Percentiles rank a stretch among this genome's conserved stretches.
Evolutionary conservation across 1,284 basidiomycete genomes (phyloP).

Genomic region (Chalciporus piperatoides): DNA sequence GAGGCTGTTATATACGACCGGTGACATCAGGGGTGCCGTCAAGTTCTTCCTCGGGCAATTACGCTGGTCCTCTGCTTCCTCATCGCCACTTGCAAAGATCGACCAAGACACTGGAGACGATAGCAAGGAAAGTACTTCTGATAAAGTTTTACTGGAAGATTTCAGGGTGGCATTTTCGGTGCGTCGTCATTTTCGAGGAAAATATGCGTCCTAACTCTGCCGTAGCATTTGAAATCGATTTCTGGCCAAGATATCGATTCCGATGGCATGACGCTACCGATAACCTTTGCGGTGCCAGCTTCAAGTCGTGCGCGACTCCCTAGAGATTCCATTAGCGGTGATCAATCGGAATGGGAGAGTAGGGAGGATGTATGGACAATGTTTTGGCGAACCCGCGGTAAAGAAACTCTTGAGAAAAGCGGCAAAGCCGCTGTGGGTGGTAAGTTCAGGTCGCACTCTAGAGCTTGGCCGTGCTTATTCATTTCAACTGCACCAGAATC

Average conservation of each 20-base stretch:
- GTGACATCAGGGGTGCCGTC: conserved; percentile 67
- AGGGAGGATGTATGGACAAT: conserved; percentile 61
- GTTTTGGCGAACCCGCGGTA: conserved; percentile 57
- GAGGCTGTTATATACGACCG: conserved; percentile 72
- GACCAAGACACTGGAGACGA: conserved; percentile 23
- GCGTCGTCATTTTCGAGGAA: conserved; percentile 17
- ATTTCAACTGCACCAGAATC: conserved; percentile 45
- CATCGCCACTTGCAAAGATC: conserved; percentile 16
- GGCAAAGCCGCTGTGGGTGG: conserved; percentile 63
- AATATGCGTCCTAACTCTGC: conserved; percentile 6
- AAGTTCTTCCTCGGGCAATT: conserved; percentile 62
- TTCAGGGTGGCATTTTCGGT: conserved; percentile 76
- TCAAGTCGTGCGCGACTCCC: conserved; percentile 54
- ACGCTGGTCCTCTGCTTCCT: conserved; percentile 23
- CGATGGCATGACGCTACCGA: conserved; percentile 50
- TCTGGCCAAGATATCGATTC: conserved; percentile 39
- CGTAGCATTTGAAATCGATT: conserved; percentile 62
- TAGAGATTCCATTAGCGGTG: conserved; percentile 44
- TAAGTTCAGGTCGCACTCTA: conserved; percentile 29
- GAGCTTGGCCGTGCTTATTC: not conserved
- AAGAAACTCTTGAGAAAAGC: conserved; percentile 48
- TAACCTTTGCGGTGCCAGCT: conserved; percentile 53
- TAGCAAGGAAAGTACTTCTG: conserved; percentile 35
- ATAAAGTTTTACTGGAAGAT: conserved; percentile 71
- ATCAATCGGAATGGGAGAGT: conserved; percentile 50